Evolutionary conservation across 2,329 filamentous ascomycete genomes (phyloP).

Genomic region (Fonsecaea nubica): DNA sequence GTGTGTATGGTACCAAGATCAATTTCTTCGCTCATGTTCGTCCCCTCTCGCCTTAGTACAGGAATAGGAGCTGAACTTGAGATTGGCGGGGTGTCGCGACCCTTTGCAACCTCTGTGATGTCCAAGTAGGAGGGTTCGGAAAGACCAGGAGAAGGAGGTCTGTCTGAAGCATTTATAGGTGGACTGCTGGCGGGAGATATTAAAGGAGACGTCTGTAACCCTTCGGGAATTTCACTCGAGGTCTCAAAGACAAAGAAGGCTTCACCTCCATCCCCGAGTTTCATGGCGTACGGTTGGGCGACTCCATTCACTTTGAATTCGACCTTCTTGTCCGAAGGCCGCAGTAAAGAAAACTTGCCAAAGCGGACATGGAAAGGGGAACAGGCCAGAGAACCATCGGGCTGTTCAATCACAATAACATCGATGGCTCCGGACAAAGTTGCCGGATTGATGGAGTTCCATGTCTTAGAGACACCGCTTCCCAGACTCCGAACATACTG

Average conservation of each 20-base stretch:
- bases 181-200: slow-evolving; percentile 90
- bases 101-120: slow-evolving; percentile 44
- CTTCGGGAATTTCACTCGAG: slow-evolving; percentile 86
- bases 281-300: slow-evolving; percentile 96
- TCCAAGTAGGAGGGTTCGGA: slow-evolving; percentile 60
- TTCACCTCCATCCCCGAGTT: slow-evolving; percentile 94
- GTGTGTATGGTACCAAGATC: slow-evolving; percentile 17
- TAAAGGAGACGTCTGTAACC: slow-evolving; percentile 90
- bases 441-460: slow-evolving; percentile 99
- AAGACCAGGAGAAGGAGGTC: slow-evolving; percentile 43
- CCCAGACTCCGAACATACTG: slow-evolving; percentile 97
- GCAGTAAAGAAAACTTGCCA: slow-evolving; percentile 94
- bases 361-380: slow-evolving; percentile 99
- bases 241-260: slow-evolving; percentile 99
- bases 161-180: slow-evolving; percentile 37
- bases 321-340: slow-evolving; percentile 98
- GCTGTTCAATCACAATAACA: slow-evolving; percentile 96
- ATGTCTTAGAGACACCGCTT: slow-evolving; percentile 95
- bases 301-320: slow-evolving; percentile 93
- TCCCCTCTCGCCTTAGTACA: slow-evolving; percentile 31
- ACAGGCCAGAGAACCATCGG: slow-evolving; percentile 83
- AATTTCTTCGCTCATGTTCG: slow-evolving; percentile 26
- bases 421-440: slow-evolving; percentile 98
- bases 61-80: slow-evolving; percentile 19
- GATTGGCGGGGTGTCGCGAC: slow-evolving; percentile 21